Evolutionary conservation across 345 rosid species (phyloP), one percentile per base, ranked within the genome.

Genomic region (Hibiscus mutabilis): DNA sequence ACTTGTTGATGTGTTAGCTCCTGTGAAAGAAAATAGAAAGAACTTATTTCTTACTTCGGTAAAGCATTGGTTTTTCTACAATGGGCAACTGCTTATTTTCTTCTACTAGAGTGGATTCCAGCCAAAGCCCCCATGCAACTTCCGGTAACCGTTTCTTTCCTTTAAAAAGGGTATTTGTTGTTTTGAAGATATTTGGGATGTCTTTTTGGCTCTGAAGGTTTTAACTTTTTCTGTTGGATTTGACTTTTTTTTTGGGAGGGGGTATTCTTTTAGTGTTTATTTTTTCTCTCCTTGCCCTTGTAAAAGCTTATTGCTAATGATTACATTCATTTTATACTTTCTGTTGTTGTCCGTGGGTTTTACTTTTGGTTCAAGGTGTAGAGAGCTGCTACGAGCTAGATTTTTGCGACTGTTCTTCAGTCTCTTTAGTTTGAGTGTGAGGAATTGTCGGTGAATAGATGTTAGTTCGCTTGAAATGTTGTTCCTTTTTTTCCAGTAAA

Each of bases 11-110:
- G 11, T 67, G 4, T n/a, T 71, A 24, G 33, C 18, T 40, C 21
- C 15, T 15, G 9, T 25, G 49, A 27, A 27, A 2, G 37, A 60
- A 51, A 16, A 18, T 25, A 24, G 14, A 18, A 24, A 19, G 2
- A 14, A 10, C 12, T 6, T 3, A 25, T 3, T 14, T 24, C 18
- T 40, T 29, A 18, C 13, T 56, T 11, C 6, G 25, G 31, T 46
- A 44, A 67, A 27, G 57, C 19, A 25, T 49, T 67, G 4, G 44
- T 29, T 49, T 51, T 37, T 37, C 7, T 27, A 60, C 56, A 31
- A 91, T 89, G 97, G 97, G 97, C 2, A 91, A 91, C 83, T 91
- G 95, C 73, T 75, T 89, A 60, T 79, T 49, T 82, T 89, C 90
- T 77, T 84, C 92, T 58, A 86, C 91, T 69, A 85, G 77, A 86